Evolutionary conservation across 2,329 filamentous ascomycete species (phyloP).

Genomic region (Colletotrichum australisinense): DNA sequence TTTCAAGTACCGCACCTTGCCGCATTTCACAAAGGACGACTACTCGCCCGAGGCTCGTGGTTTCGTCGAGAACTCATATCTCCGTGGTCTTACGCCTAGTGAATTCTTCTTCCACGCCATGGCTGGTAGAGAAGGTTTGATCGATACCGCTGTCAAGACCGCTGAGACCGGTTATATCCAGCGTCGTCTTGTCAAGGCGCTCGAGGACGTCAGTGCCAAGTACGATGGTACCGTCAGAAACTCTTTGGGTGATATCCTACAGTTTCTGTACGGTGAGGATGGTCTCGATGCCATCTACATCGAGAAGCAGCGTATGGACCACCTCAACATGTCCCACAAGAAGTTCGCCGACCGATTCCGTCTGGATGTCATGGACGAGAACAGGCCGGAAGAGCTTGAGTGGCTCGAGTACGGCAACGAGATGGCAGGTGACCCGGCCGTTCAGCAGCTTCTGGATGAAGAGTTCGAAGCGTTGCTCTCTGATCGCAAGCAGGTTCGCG

Average conservation of each 20-base stretch:
- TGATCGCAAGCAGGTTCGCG: slow-evolving; percentile 82
- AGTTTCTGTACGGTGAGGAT: slow-evolving; percentile 98
- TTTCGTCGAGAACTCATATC: slow-evolving; percentile 98
- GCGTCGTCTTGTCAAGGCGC: slow-evolving; percentile 95
- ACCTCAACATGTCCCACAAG: slow-evolving; percentile 81
- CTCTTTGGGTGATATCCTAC: slow-evolving; percentile 94
- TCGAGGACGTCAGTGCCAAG: slow-evolving; percentile 97
- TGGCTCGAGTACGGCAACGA: slow-evolving; percentile 88
- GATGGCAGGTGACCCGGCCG: slow-evolving; percentile 86
- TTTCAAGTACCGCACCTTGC: slow-evolving; percentile 97
- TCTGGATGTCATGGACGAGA: slow-evolving; percentile 84
- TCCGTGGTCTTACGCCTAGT: slow-evolving; percentile 92
- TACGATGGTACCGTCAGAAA: slow-evolving; percentile 98
- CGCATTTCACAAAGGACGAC: slow-evolving; percentile 99
- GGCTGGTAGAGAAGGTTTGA: slow-evolving; percentile 99
- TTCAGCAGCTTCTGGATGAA: slow-evolving; percentile 86
- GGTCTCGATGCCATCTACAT: slow-evolving; percentile 94
- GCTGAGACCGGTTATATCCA: slow-evolving; percentile 99
- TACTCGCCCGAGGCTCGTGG: slow-evolving; percentile 97
- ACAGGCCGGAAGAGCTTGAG: slow-evolving; percentile 67
- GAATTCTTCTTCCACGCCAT: slow-evolving; percentile 99
- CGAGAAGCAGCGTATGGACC: slow-evolving; percentile 90
- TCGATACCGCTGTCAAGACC: slow-evolving; percentile 99
- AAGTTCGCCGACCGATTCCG: slow-evolving; percentile 86
- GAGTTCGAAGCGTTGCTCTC: slow-evolving; percentile 84